Conservation (phyloP, 768 basidiomycete genomes). For the Calocera viscosa region DNA sequence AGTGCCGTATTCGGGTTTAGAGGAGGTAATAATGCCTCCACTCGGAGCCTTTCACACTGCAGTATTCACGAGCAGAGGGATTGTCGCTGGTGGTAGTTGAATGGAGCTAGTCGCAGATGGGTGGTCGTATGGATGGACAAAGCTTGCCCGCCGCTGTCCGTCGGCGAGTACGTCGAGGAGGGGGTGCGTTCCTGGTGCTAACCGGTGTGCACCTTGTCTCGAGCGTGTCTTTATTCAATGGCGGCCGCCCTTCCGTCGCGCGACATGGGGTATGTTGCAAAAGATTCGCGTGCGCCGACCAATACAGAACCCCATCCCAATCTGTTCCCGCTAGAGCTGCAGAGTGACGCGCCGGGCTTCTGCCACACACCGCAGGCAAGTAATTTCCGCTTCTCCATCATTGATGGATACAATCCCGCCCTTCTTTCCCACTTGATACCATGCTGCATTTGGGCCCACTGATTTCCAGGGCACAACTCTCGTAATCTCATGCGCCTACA, state of each 20-base stretch:
- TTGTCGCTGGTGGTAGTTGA: not conserved
- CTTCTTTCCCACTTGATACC: not conserved
- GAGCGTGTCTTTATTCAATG: slow-evolving; percentile 6
- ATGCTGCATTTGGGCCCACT: not conserved
- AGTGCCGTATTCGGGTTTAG: slow-evolving; percentile 2
- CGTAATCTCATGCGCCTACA: slow-evolving; percentile 6
- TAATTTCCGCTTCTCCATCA: not conserved
- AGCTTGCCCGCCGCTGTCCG: too few relatives aligned
- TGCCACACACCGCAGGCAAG: not conserved
- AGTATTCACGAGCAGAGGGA: not conserved
- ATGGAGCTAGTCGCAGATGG: not conserved
- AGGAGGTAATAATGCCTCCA: slow-evolving; percentile 9
- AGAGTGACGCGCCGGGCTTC: not conserved
- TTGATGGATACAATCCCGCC: not conserved
- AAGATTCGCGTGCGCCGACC: slow-evolving; percentile 1
- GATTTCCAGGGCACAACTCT: not conserved
- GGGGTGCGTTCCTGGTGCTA: not conserved
- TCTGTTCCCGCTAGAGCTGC: slow-evolving; percentile 1
- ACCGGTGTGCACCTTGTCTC: not conserved
- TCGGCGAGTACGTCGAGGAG: not conserved
- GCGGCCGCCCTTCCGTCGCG: not conserved
- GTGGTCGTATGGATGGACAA: not conserved
- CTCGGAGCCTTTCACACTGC: not conserved
- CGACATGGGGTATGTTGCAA: slow-evolving; percentile 4
- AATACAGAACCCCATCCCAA: slow-evolving; percentile 6